These are phyloP conservation scores for Centaurea solstitialis DNA, from an alignment of 129 eudicot species.

Conservation along the genomic window DNA sequence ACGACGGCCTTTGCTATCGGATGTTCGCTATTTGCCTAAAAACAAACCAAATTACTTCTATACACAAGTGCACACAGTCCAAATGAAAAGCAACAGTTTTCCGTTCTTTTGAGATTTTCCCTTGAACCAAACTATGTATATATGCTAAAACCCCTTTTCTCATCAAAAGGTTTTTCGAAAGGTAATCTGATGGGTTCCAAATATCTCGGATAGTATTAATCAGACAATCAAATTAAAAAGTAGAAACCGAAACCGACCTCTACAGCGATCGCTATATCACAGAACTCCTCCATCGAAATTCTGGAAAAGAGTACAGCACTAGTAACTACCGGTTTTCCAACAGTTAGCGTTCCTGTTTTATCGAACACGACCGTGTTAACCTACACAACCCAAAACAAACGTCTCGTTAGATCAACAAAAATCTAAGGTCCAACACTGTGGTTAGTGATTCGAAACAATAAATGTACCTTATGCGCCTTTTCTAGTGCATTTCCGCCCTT, in stretches of 20 bases:
- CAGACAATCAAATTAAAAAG: neutral
- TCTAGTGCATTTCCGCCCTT: slow-evolving; percentile 95
- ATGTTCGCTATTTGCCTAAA: slow-evolving; percentile 93
- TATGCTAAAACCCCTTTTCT: neutral
- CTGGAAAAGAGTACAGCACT: slow-evolving; percentile 75
- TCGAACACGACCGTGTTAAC: slow-evolving; percentile 88
- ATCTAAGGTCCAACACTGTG: neutral
- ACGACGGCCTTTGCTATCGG: slow-evolving; percentile 93
- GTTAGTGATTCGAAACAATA: neutral
- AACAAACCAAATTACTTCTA: neutral
- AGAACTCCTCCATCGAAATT: slow-evolving; percentile 78
- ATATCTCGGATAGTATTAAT: neutral
- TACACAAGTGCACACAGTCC: too few relatives aligned
- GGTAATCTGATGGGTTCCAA: neutral
- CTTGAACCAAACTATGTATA: neutral
- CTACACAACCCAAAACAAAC: slow-evolving; percentile 37
- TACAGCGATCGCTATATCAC: slow-evolving; percentile 64
- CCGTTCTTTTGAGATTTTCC: too few relatives aligned
- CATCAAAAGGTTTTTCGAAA: neutral
- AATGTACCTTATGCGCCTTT: slow-evolving; percentile 85
- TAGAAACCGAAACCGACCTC: slow-evolving; percentile 64
- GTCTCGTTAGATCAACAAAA: slow-evolving; percentile 13
- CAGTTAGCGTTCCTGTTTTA: slow-evolving; percentile 92
- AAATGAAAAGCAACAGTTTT: too few relatives aligned
- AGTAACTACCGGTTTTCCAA: slow-evolving; percentile 91